Conservation (phyloP, 2,329 filamentous ascomycete genomes). For the Tolypocladium sp. region DNA sequence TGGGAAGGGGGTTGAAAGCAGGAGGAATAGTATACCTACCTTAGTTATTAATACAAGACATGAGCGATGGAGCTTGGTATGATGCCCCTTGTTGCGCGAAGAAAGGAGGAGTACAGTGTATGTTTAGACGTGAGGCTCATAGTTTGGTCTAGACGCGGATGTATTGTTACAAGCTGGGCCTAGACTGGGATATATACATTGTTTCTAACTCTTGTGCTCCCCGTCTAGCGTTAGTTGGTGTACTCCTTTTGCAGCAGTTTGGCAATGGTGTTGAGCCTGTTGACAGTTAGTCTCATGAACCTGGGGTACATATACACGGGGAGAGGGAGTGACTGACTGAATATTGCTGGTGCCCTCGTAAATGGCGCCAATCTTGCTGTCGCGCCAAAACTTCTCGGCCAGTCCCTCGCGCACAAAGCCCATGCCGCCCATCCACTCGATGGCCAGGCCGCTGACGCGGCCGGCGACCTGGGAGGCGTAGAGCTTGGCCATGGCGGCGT, state of each 20-base stretch:
- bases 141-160: not conserved
- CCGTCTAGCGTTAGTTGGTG: conserved; percentile 23
- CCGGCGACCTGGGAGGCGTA: conserved; percentile 90
- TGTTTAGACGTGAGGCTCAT: not conserved
- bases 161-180: not conserved
- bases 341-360: conserved; percentile 87
- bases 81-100: not conserved
- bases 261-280: conserved; percentile 54
- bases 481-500: conserved; percentile 97
- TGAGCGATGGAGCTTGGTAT: not conserved
- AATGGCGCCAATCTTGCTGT: conserved; percentile 97
- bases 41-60: not conserved
- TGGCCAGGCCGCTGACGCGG: conserved; percentile 71
- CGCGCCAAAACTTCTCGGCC: conserved; percentile 95
- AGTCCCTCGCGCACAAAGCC: conserved; percentile 94
- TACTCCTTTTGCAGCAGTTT: conserved; percentile 56
- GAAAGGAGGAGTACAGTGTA: too few species aligned
- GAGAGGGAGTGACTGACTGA: conserved; percentile 35
- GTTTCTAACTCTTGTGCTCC: not conserved
- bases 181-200: not conserved
- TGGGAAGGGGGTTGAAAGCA: not conserved
- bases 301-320: not conserved
- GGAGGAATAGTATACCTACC: not conserved
- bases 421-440: conserved; percentile 99
- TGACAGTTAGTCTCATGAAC: not conserved